Base-by-base conservation (phyloP, 768 basidiomycete species). In the Naganishia randhawae region DNA sequence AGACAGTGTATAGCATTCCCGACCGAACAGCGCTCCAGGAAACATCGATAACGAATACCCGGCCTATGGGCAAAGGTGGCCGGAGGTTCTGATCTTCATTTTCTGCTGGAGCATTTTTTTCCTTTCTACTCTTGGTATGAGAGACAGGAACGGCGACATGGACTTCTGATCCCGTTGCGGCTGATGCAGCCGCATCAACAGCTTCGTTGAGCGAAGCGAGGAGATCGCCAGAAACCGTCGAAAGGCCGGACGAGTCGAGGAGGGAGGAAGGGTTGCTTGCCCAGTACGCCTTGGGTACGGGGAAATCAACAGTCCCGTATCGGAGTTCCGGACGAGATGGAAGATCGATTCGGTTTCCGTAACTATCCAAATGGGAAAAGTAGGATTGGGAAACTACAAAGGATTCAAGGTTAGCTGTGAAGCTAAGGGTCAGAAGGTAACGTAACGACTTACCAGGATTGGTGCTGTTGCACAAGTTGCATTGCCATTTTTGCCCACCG, bases 221-320 rank as follows among this genome's bases (percentile, higher is more conserved):
- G 5, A 79, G 68, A 54, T 79, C 77, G 17, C 71, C 61, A 16
- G 75, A 75, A 8, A 73, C 71, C 8, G 74, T 16, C 80, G 78
- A 63, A 3, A 79, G 67, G 7, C 76, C 73, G 81, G 10, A 81
- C 78, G 63, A 88, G 74, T 69, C 84, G 82, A 32, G 83, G 81
- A 19, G 86, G 82, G 74, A 69, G 50, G 74, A 74, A 32, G 80
- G 73, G 66, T 81, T 80, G 37, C 74, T 71, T 2, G 92, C 89
- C 90, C 91, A 93, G 75, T 99, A 99, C 52, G 87, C 86, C 70
- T 87, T 82, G 0, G 88, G 84, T 11, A 94, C 94, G 4, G 83
- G 82, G 71, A 96, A 94, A 78, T 98, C 96, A 57, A 96, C 85
- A 0, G 93, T 97, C 1, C 96, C 96, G 77, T 88, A 88, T 72